A percentile compares a stretch with the other conserved stretches of the same genome.
Evolutionary conservation across 768 basidiomycete species (phyloP).

Genomic region (Russula olivacea): DNA sequence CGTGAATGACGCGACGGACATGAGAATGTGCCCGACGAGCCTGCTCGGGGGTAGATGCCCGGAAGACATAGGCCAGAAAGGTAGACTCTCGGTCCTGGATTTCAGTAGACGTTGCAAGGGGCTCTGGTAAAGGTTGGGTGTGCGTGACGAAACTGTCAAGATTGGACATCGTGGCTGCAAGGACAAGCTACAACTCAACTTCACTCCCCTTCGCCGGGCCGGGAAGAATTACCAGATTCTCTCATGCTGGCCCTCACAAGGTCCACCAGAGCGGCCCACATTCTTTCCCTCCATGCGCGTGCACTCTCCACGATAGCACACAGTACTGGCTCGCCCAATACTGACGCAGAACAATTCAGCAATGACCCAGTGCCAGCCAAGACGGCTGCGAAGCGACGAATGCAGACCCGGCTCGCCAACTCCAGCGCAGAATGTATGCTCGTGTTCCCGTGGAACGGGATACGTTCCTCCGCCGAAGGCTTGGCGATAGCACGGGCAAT

Average conservation of each 20-base stretch:
- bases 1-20: constrained; percentile 53
- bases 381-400: not conserved
- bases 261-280: not conserved
- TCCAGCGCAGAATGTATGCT: constrained; percentile 6
- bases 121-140: constrained; percentile 40
- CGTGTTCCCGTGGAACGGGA: constrained; percentile 4
- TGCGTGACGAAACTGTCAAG: constrained; percentile 52
- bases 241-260: constrained; percentile 4
- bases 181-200: too few relatives aligned
- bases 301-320: constrained; percentile 2
- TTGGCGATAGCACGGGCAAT: constrained; percentile 16
- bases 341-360: not conserved
- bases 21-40: constrained; percentile 48
- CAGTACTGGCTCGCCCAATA: not conserved
- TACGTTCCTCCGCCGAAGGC: constrained; percentile 18
- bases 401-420: not conserved
- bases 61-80: constrained; percentile 62
- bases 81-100: constrained; percentile 68
- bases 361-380: not conserved
- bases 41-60: constrained; percentile 46
- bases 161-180: constrained; percentile 29
- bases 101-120: constrained; percentile 60
- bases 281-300: not conserved
- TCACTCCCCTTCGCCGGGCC: not conserved
- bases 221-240: too few relatives aligned